phyloP scores from a whole-genome alignment of 768 basidiomycete species.

The Collybiopsis luxurians region DNA sequence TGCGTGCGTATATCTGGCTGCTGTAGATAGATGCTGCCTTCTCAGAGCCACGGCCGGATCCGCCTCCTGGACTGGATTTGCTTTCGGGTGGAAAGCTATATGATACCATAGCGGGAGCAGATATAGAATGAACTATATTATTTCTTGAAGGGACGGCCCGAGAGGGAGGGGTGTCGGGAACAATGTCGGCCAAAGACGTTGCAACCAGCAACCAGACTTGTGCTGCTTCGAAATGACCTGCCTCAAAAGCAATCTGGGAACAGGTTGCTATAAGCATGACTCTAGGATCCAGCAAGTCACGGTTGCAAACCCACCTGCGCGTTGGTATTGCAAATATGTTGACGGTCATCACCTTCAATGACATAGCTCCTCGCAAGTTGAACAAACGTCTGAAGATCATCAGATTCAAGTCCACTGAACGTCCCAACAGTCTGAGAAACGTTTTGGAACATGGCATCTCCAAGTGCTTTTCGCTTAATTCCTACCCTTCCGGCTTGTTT shows the following conservation, averaged over 20 bases:
- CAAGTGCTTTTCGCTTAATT: conserved; percentile 51
- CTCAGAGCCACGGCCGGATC: conserved; percentile 13
- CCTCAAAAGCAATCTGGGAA: conserved; percentile 55
- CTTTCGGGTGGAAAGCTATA: conserved; percentile 20
- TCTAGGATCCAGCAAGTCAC: conserved; percentile 12
- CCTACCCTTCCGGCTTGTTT: conserved; percentile 19
- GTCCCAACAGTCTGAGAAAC: conserved; percentile 57
- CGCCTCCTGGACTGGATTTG: conserved; percentile 24
- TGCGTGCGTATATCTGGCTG: conserved; percentile 20
- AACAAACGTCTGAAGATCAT: conserved; percentile 49
- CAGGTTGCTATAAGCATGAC: background rate
- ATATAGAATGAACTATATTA: conserved; percentile 34
- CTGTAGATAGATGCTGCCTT: conserved; percentile 13
- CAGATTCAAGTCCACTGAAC: conserved; percentile 31
- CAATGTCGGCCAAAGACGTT: conserved; percentile 50
- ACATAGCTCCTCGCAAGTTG: conserved; percentile 64
- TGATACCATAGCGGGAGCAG: conserved; percentile 40
- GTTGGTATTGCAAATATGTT: conserved; percentile 55
- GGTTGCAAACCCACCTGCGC: conserved; percentile 41
- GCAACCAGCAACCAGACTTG: conserved; percentile 69
- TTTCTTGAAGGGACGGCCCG: conserved; percentile 17
- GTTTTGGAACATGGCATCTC: conserved; percentile 53
- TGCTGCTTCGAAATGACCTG: conserved; percentile 51
- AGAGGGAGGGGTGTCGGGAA: conserved; percentile 30
- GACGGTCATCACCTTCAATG: conserved; percentile 46